Base-by-base conservation (phyloP, 148 eudicot species). In the Tetragonia tetragonoides region DNA sequence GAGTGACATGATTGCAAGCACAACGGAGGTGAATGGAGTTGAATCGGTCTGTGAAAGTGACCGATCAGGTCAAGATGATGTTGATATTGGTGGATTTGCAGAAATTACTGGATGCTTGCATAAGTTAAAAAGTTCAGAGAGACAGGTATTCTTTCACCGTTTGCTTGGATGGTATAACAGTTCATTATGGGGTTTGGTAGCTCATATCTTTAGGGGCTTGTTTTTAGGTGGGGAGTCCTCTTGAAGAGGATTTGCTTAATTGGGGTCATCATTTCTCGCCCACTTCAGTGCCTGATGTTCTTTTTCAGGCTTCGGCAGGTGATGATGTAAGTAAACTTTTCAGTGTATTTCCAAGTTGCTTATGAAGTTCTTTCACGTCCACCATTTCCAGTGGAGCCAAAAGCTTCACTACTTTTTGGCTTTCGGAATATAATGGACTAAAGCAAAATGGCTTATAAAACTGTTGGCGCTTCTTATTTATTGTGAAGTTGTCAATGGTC, bases 301-400 rank as follows among this genome's bases (percentile, higher is more conserved):
- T 93, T 67, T 86, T 96, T 63, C 98, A 93, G 85, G 95, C 92
- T 85, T 86, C 99, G 73, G 98, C 99, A 12, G 98, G 98, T 85
- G 95, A 93, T 78, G 99, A 96, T 89, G 99, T 96, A 37, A 84
- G 89, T 84, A 23, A 70, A 68, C 38, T 72, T 51, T 63, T 40
- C 20, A 47, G 17, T n/a, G 74, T 15, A 28, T 70, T 47, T 73
- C 54, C 42, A 63, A 34, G 70, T 42, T 63, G 56, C 21, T 77
- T 75, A 72, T 49, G 21, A 51, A 66, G 24, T 82, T 66, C 57
- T n/a, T 49, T 20, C n/a, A n/a, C n/a, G n/a, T n/a, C n/a, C n/a
- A n/a, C n/a, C n/a, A n/a, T n/a, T n/a, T n/a, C n/a, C n/a, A n/a
- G n/a, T n/a, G n/a, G n/a, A n/a, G n/a, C n/a, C n/a, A n/a, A n/a